Percentiles rank a stretch among this genome's conserved stretches.
These are phyloP conservation scores for Bromus sterilis DNA, from an alignment of 176 grass and related monocot genomes.

Conservation along the genomic window DNA sequence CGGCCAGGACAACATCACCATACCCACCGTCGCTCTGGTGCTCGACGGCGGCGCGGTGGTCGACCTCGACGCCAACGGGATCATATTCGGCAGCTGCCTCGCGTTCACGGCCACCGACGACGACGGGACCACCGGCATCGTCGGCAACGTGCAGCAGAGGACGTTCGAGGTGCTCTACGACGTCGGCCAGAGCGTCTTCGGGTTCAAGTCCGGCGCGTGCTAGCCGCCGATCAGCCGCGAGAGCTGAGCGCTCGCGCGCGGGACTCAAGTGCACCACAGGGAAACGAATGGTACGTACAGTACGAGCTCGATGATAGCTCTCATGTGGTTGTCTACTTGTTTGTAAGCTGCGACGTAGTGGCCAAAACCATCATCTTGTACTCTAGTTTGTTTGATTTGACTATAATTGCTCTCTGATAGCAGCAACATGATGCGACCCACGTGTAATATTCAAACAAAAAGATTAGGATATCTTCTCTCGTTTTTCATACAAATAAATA, in stretches of 20 bases:
- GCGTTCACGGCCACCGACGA: constrained; percentile 48
- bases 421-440: background rate
- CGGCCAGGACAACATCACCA: background rate
- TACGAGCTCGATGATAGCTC: no score
- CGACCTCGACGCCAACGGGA: constrained; percentile 42
- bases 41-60: constrained; percentile 27
- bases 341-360: background rate
- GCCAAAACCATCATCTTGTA: background rate
- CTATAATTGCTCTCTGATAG: background rate
- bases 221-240: background rate
- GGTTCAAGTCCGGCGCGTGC: constrained; percentile 46
- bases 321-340: background rate
- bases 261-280: background rate
- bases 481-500: background rate
- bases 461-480: background rate
- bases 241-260: background rate
- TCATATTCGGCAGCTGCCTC: constrained; percentile 57
- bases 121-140: constrained; percentile 28
- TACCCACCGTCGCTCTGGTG: constrained; percentile 38
- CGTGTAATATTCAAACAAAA: background rate
- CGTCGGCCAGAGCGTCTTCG: constrained; percentile 40
- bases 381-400: background rate
- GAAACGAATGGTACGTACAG: no score
- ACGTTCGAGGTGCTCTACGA: constrained; percentile 63
- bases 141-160: constrained; percentile 90